phyloP scores from a whole-genome alignment of 2,329 filamentous ascomycete genomes.

The Phialophora tarda region DNA sequence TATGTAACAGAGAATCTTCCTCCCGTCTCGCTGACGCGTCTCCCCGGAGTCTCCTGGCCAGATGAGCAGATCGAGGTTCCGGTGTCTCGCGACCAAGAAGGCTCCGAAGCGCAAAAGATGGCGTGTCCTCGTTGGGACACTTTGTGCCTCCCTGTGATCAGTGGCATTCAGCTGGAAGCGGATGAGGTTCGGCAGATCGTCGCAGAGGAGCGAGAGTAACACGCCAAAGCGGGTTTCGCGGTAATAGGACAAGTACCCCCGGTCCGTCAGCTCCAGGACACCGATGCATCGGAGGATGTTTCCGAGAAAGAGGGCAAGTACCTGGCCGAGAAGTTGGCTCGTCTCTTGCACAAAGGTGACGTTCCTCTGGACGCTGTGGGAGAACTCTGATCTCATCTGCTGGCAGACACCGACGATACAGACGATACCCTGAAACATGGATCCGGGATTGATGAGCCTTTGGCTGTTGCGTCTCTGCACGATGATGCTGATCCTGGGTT shows the following conservation, averaged over 20 bases:
- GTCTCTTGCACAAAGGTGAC: background rate
- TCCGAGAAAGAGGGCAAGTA: background rate
- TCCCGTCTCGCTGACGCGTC: background rate
- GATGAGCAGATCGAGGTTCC: background rate
- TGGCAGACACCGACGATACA: background rate
- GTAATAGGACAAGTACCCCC: background rate
- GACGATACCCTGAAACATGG: background rate
- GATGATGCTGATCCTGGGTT: background rate
- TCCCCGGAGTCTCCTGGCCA: background rate
- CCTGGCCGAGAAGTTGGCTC: background rate
- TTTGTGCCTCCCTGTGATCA: too few relatives aligned
- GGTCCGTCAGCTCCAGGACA: background rate
- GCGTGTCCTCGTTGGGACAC: background rate
- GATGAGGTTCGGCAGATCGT: background rate
- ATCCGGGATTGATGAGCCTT: background rate
- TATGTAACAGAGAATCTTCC: background rate
- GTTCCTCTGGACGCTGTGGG: background rate
- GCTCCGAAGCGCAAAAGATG: constrained; percentile 4
- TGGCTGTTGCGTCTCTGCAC: background rate
- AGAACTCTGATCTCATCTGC: background rate
- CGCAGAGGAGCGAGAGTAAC: background rate
- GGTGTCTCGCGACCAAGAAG: background rate
- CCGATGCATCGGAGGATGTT: background rate
- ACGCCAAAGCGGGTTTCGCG: background rate
- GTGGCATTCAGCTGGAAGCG: background rate